Percentiles rank a stretch among this genome's conserved stretches.
These are phyloP conservation scores for Botrytis paeoniae DNA, from an alignment of 2,329 filamentous ascomycete genomes.

Conservation along the genomic window DNA sequence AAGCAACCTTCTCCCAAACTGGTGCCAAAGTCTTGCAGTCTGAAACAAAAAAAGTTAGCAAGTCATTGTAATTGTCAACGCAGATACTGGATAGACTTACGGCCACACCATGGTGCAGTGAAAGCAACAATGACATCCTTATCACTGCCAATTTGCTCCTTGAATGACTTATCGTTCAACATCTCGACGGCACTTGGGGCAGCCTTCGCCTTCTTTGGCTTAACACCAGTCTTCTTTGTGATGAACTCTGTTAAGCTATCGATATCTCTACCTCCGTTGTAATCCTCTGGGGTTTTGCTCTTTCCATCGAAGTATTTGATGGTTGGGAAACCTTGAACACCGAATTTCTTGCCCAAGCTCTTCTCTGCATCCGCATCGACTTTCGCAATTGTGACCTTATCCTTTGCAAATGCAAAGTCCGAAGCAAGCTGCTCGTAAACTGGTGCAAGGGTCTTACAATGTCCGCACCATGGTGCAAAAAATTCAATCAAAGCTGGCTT, in stretches of 20 bases:
- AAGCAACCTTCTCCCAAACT: constrained; percentile 81
- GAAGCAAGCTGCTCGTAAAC: constrained; percentile 87
- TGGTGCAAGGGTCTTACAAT: constrained; percentile 97
- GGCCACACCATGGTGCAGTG: constrained; percentile 97
- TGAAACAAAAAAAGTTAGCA: constrained; percentile 41
- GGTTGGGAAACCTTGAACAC: constrained; percentile 92
- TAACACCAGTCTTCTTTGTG: constrained; percentile 80
- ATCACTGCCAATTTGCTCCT: constrained; percentile 72
- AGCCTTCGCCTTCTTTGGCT: constrained; percentile 70
- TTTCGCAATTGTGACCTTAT: constrained; percentile 84
- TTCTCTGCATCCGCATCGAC: constrained; percentile 92
- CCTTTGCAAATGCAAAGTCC: constrained; percentile 67
- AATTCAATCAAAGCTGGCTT: constrained; percentile 97
- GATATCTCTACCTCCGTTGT: constrained; percentile 81
- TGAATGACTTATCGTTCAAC: constrained; percentile 78
- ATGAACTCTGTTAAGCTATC: constrained; percentile 82
- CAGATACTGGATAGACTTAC: constrained; percentile 50
- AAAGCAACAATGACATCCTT: constrained; percentile 94
- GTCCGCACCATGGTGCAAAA: constrained; percentile 97
- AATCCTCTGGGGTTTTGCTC: constrained; percentile 79
- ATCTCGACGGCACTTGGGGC: constrained; percentile 73
- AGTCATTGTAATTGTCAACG: neutral
- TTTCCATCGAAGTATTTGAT: constrained; percentile 98
- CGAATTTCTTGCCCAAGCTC: constrained; percentile 78
- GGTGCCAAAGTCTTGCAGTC: constrained; percentile 97